Conservation (phyloP, 1,284 basidiomycete genomes). For the Pseudozyma sp. region DNA sequence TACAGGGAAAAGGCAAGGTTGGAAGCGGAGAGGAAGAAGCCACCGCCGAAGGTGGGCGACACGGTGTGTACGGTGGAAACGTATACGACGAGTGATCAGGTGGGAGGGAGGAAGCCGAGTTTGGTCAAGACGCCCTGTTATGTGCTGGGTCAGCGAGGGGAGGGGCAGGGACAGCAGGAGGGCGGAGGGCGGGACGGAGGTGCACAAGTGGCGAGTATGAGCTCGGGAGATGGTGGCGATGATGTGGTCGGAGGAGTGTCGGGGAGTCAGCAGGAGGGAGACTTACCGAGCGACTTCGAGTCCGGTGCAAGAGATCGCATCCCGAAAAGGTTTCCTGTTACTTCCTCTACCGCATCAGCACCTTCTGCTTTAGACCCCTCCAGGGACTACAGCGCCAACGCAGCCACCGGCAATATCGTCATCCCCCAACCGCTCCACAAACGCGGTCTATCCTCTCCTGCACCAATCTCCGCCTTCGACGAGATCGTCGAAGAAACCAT, state of each 20-base stretch:
- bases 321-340: neutral
- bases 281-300: too few species aligned
- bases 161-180: neutral
- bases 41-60: slow-evolving; percentile 30
- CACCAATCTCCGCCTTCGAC: neutral
- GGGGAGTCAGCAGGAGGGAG: neutral
- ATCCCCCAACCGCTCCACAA: neutral
- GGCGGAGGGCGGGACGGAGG: too few species aligned
- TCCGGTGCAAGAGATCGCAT: too few species aligned
- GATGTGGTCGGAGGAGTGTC: too few species aligned
- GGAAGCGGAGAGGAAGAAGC: slow-evolving; percentile 16
- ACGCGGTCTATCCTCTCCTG: neutral
- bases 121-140: slow-evolving; percentile 20
- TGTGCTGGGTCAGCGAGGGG: neutral
- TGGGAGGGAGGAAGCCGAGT: slow-evolving; percentile 22
- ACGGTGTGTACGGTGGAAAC: slow-evolving; percentile 24
- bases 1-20: slow-evolving; percentile 1
- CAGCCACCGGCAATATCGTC: neutral
- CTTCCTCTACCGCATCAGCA: neutral
- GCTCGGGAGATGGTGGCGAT: too few species aligned
- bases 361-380: neutral
- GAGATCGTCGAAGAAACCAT: slow-evolving; percentile 13
- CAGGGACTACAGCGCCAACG: neutral
- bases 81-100: slow-evolving; percentile 29
- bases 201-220: too few species aligned